Conservation (phyloP, 495 filamentous ascomycete genomes). For the Penicillium dipodomyicola region DNA sequence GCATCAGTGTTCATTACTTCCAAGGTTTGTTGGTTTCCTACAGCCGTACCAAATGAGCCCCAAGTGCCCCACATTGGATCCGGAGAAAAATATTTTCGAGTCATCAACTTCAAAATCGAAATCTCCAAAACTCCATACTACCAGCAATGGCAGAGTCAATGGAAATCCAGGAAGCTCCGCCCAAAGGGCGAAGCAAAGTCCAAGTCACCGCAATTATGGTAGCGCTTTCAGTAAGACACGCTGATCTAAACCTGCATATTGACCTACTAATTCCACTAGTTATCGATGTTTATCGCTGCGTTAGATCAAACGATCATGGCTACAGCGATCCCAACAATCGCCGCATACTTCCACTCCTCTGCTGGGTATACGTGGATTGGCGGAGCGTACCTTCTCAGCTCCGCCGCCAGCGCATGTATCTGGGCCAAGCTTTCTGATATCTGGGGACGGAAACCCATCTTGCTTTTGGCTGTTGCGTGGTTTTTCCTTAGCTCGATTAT, state of each 20-base stretch:
- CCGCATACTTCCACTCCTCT: constrained; percentile 55
- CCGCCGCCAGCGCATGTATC: constrained; percentile 51
- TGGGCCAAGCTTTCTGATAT: constrained; percentile 62
- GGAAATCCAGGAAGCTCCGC: constrained; percentile 18
- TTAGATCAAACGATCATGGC: constrained; percentile 63
- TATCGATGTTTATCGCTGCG: constrained; percentile 54
- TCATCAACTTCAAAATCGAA: neutral
- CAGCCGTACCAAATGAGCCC: neutral
- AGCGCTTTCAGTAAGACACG: constrained; percentile 26
- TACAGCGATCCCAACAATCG: constrained; percentile 59
- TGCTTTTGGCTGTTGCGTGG: constrained; percentile 44
- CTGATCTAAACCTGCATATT: neutral
- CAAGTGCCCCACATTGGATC: neutral
- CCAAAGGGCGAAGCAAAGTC: constrained; percentile 19
- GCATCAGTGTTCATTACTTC: neutral
- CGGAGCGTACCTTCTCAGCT: constrained; percentile 59
- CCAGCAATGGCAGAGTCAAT: constrained; percentile 4
- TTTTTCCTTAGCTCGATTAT: constrained; percentile 47
- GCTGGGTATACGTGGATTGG: constrained; percentile 67
- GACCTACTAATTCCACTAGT: constrained; percentile 7
- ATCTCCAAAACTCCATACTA: neutral
- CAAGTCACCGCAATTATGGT: constrained; percentile 27
- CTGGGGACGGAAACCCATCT: constrained; percentile 57
- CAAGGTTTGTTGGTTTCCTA: neutral
- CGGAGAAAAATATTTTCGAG: constrained; percentile 4